Base-by-base conservation (phyloP, 345 rosid species). In the Euclidium syriacum region DNA sequence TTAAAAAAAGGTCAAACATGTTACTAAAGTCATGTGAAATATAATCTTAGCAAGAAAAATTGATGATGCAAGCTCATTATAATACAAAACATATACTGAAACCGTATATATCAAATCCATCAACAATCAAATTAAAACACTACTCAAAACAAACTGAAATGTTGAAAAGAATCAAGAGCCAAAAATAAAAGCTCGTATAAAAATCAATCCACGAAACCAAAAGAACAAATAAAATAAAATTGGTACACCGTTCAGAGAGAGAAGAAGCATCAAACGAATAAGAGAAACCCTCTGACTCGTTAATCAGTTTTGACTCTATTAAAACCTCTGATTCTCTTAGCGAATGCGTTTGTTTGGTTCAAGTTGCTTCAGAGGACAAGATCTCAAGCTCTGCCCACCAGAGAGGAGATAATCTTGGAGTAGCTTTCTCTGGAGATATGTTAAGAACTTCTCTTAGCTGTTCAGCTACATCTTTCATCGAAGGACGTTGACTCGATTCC, bases 361-460 rank as follows among this genome's bases (percentile, higher is more conserved):
- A 91, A 43, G 85, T 84, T 23, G 98, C 85, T 82, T 86, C 99
- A 51, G 77, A 79, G 0, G 98, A 92, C 65, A 90, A 62, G 68
- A 94, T 84, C 83, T 94, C 96, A 9, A 94, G 96, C 64, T 94
- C 99, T 10, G 97, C 99, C 99, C 97, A 94, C 97, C 97, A 90
- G 14, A 90, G 77, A 3, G 99, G 97, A 32, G 99, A 94, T n/a
- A 86, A 81, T 64, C 87, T 90, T 3, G 97, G 99, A 17, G 80
- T 77, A 19, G 97, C 97, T 79, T 90, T 96, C 25, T 90, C 97
- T 0, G 97, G 92, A 4, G 89, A 23, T 64, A 94, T 80, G 16
- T 71, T 63, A 29, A 84, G 70, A 16, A 78, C 86, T 71, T 75
- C 63, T 70, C 74, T 83, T 71, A 87, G 64, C 55, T 79, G 79